Evolutionary conservation across 768 basidiomycete genomes (phyloP).

Genomic region (Boletus pseudopeckii): DNA sequence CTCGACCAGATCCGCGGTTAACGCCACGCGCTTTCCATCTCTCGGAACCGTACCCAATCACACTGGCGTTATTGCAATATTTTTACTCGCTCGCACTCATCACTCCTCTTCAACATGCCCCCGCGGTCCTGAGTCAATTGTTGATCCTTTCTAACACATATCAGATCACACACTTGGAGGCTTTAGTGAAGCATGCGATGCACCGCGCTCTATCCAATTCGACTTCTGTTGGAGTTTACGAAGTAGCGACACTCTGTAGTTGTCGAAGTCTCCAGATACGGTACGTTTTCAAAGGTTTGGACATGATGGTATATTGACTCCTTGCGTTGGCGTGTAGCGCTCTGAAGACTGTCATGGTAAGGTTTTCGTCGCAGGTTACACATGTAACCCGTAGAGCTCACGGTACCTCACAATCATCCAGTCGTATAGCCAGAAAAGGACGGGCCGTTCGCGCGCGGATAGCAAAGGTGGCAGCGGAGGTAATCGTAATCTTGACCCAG

Average conservation of each 20-base stretch:
- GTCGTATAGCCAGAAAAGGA: slow-evolving; percentile 77
- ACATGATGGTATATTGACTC: slow-evolving; percentile 8
- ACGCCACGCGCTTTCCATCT: slow-evolving; percentile 76
- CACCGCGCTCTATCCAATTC: slow-evolving; percentile 81
- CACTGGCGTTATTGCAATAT: slow-evolving; percentile 88
- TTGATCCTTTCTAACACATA: slow-evolving; percentile 84
- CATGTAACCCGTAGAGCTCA: slow-evolving; percentile 11
- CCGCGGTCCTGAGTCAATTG: slow-evolving; percentile 84
- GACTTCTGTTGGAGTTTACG: slow-evolving; percentile 89
- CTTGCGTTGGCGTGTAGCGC: slow-evolving; percentile 43
- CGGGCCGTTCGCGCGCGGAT: slow-evolving; percentile 47
- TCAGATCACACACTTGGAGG: slow-evolving; percentile 67
- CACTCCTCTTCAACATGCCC: slow-evolving; percentile 88
- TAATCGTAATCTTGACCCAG: slow-evolving; percentile 34
- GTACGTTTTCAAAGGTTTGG: slow-evolving; percentile 39
- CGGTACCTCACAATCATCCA: slow-evolving; percentile 29
- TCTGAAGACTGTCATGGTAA: slow-evolving; percentile 80
- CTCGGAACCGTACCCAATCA: slow-evolving; percentile 87
- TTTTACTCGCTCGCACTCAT: slow-evolving; percentile 84
- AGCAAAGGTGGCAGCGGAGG: slow-evolving; percentile 45
- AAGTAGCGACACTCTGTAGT: slow-evolving; percentile 89
- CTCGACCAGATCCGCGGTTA: slow-evolving; percentile 71
- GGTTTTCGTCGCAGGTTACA: slow-evolving; percentile 13
- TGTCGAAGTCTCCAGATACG: slow-evolving; percentile 88
- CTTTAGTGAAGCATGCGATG: slow-evolving; percentile 90